These are phyloP conservation scores for Suillus lakei DNA, from an alignment of 768 basidiomycete species.

Conservation along the genomic window DNA sequence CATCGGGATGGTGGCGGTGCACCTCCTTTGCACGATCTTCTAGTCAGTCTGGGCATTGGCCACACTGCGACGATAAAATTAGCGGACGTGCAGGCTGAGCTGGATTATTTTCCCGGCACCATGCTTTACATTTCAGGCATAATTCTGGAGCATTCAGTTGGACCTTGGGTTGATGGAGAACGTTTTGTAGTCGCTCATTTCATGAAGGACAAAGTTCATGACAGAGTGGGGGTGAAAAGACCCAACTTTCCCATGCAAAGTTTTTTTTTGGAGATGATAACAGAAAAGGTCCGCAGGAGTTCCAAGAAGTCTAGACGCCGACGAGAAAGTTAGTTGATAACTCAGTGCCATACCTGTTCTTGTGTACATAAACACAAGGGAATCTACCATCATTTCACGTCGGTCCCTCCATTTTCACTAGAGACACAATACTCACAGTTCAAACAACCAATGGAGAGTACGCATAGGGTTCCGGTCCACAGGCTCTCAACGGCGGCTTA, in stretches of 20 bases:
- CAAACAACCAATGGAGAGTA: no score
- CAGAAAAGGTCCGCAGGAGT: no score
- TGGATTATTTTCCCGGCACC: slow-evolving; percentile 13
- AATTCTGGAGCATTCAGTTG: slow-evolving; percentile 5
- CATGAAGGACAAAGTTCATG: slow-evolving; percentile 4
- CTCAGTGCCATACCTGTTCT: no score
- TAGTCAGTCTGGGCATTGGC: slow-evolving; percentile 8
- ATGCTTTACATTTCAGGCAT: slow-evolving; percentile 5
- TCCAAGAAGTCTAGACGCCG: no score
- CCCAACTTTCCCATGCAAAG: not conserved
- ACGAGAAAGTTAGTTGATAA: no score
- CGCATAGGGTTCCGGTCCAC: no score
- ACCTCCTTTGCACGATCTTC: slow-evolving; percentile 4
- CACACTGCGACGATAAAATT: not conserved
- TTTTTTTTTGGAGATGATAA: no score
- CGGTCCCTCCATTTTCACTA: no score
- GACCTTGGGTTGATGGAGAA: not conserved
- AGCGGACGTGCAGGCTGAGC: not conserved
- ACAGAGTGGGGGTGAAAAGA: not conserved
- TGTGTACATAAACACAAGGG: no score
- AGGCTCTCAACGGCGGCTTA: no score
- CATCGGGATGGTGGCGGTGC: not conserved
- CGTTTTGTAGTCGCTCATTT: not conserved
- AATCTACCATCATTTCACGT: no score
- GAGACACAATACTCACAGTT: no score